Evolutionary conservation across 148 eudicot species (phyloP).

Genomic region (Bassia scoparia): DNA sequence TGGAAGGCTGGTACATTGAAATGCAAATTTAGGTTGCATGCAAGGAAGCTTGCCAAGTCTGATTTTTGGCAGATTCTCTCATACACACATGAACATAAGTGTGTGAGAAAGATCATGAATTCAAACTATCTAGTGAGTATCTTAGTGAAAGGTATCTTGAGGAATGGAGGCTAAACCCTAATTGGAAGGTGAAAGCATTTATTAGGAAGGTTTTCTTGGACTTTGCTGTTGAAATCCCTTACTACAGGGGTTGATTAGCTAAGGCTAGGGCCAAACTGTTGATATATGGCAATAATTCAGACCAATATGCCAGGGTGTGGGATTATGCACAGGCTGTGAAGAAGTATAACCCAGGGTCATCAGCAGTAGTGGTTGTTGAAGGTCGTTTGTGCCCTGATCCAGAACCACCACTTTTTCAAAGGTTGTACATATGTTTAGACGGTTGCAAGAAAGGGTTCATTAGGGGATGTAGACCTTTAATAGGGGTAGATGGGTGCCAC

Average conservation of each 20-base stretch:
- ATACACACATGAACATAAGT: too few species aligned
- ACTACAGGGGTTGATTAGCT: too few species aligned
- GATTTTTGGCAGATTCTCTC: too few species aligned
- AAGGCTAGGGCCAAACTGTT: too few species aligned
- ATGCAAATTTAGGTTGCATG: too few species aligned
- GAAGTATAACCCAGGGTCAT: not conserved
- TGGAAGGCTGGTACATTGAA: too few species aligned
- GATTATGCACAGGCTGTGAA: not conserved
- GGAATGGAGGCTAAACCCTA: not conserved
- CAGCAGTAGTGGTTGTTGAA: not conserved
- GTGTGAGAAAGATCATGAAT: not conserved
- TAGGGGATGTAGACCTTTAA: not conserved
- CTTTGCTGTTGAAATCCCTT: too few species aligned
- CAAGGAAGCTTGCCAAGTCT: not conserved
- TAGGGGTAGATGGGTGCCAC: constrained; percentile 1
- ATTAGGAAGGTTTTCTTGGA: not conserved
- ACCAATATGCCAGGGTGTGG: not conserved
- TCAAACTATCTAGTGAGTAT: not conserved
- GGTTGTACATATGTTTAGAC: not conserved
- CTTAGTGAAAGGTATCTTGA: too few species aligned
- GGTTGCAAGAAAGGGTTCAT: not conserved
- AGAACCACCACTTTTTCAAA: not conserved
- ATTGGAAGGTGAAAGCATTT: too few species aligned
- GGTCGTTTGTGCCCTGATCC: not conserved
- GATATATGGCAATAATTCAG: not conserved